Evolutionary conservation across 2,329 filamentous ascomycete genomes (phyloP), one percentile per base, ranked within the genome.

Genomic region (Aspergillus sp.): DNA sequence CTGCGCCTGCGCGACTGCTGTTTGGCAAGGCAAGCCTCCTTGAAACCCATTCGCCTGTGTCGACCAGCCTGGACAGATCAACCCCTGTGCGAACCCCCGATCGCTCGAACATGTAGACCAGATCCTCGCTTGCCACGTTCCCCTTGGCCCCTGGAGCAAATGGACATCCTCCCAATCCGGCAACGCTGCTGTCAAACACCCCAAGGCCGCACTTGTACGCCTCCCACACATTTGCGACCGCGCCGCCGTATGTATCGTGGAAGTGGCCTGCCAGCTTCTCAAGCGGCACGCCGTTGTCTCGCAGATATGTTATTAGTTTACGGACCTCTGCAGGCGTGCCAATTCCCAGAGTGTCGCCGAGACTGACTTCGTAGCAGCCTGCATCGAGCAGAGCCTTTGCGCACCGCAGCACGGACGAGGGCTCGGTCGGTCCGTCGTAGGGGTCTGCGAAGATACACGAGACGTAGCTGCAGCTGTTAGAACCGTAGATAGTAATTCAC

Each of bases 341-440:
- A 84, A 96, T 92, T 17, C 93, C 93, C 0, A 92, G 93, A 0
- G 93, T 97, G 69, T 96, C 93, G 6, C 91, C 92, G 0, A 96
- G 84, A 1, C 90, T 90, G 64, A 97, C 92, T 79, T 96, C 91
- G 69, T 96, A 91, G 19, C 91, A 93, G 17, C 93, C 93, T 81
- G 93, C 90, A 69, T 93, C 90, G 1, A 96, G 81, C 49, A 96
- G 77, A 68, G 80, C 86, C 59, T 80, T 78, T 68, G 58, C 83
- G 61, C 56, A 81, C 69, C 23, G 79, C 72, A 85, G 79, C 11
- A 77, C 77, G 48, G 81, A 78, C 0, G 79, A 75, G 46, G 79
- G 77, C 0, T 80, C 73, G 21, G 83, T 78, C 1, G 82, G 81
- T 1, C 83, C 83, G 64, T 84, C 81, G 62, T 82, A 79, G 2